These are phyloP conservation scores for Tylopilus sp. DNA, from an alignment of 1,284 basidiomycete species.

Conservation along the genomic window DNA sequence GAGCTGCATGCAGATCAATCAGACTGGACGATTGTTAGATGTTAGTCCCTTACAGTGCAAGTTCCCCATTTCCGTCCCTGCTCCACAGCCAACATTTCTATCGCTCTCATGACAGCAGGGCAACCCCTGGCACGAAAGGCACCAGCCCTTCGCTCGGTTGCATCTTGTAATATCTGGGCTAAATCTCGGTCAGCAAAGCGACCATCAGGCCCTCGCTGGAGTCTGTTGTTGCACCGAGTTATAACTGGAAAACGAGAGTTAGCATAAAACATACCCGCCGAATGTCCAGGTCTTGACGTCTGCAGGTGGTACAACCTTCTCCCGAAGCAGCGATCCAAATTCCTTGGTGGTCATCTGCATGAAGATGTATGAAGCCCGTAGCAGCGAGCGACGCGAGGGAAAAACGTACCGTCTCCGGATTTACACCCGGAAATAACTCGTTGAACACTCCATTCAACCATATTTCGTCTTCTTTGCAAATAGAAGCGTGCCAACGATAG, in stretches of 20 bases:
- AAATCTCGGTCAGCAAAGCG: slow-evolving; percentile 77
- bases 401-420: slow-evolving; percentile 50
- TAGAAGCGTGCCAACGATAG: slow-evolving; percentile 81
- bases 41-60: slow-evolving; percentile 66
- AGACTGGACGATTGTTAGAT: slow-evolving; percentile 20
- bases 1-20: slow-evolving; percentile 63
- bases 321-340: slow-evolving; percentile 53
- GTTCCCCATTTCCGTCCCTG: slow-evolving; percentile 79
- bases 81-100: slow-evolving; percentile 81
- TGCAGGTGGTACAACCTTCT: slow-evolving; percentile 47
- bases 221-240: slow-evolving; percentile 42
- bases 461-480: slow-evolving; percentile 67
- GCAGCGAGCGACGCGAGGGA: slow-evolving; percentile 9
- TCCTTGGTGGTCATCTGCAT: slow-evolving; percentile 54
- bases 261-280: slow-evolving; percentile 51
- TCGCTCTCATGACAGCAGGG: slow-evolving; percentile 73
- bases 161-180: slow-evolving; percentile 71
- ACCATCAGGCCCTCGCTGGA: slow-evolving; percentile 65
- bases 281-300: slow-evolving; percentile 65
- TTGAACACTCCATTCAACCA: slow-evolving; percentile 70
- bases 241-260: slow-evolving; percentile 3
- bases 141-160: slow-evolving; percentile 74
- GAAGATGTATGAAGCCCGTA: slow-evolving; percentile 15
- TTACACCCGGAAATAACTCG: slow-evolving; percentile 53
- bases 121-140: slow-evolving; percentile 83